Conservation (phyloP, 139 green algal genomes). For the Volvox africanus region DNA sequence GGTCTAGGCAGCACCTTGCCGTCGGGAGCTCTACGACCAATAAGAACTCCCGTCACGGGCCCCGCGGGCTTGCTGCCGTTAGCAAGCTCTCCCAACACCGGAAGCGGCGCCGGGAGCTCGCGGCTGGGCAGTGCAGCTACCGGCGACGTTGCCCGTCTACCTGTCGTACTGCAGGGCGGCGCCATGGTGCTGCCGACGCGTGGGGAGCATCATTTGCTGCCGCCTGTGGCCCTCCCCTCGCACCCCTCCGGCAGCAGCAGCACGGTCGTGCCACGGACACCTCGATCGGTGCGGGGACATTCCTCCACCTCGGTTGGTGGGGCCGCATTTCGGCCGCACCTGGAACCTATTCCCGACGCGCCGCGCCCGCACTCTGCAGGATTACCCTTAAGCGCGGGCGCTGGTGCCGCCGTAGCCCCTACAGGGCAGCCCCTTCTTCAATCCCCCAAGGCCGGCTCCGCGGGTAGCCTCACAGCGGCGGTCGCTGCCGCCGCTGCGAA, state of each 20-base stretch:
- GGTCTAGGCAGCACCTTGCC: neutral
- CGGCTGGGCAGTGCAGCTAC: neutral
- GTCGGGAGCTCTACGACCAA: neutral
- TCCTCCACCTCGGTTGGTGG: no score
- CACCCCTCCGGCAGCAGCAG: neutral
- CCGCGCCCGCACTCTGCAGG: constrained; percentile 25
- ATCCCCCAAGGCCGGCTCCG: constrained; percentile 7
- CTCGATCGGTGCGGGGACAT: no score
- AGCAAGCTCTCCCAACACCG: neutral
- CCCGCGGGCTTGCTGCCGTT: neutral
- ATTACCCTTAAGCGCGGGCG: neutral
- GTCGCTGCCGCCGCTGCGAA: neutral
- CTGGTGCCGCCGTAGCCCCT: neutral
- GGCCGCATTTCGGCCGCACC: neutral
- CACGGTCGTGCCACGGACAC: no score
- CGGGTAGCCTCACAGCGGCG: neutral
- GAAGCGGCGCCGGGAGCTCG: neutral
- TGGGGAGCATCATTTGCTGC: neutral
- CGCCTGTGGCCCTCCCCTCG: neutral
- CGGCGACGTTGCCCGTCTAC: neutral
- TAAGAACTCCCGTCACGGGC: neutral
- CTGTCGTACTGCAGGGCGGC: neutral
- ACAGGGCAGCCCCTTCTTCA: neutral
- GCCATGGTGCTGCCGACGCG: neutral
- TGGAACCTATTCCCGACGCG: constrained; percentile 22